phyloP scores from a whole-genome alignment of 306 rosid genomes.

The Dalbergia cochinchinensis region DNA sequence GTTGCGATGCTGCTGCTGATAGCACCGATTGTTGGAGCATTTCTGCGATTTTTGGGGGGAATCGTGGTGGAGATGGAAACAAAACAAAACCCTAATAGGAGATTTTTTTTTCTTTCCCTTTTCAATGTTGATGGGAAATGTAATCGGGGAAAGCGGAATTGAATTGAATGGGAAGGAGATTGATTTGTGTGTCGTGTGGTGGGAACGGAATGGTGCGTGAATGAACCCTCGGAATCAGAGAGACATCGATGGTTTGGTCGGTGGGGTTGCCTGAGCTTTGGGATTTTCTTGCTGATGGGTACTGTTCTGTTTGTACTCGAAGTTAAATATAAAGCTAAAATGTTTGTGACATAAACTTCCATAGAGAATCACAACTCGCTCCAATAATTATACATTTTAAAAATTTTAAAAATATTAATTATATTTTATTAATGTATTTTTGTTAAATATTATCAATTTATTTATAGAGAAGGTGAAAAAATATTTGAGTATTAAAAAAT shows the following conservation, averaged over 20 bases:
- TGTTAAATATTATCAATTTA: too few relatives aligned
- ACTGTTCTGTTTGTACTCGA: too few relatives aligned
- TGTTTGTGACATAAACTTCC: too few relatives aligned
- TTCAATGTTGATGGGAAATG: not conserved
- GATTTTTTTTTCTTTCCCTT: not conserved
- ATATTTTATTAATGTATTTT: too few relatives aligned
- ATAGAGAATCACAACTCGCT: too few relatives aligned
- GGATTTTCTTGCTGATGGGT: not conserved
- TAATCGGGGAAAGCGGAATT: not conserved
- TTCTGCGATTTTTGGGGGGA: not conserved
- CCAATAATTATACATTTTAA: too few relatives aligned
- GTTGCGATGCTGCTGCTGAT: slow-evolving; percentile 39
- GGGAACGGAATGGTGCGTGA: not conserved
- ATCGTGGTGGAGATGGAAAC: too few relatives aligned
- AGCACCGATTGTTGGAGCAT: slow-evolving; percentile 55
- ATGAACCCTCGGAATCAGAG: not conserved
- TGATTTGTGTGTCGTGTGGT: not conserved
- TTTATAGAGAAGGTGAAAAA: too few relatives aligned
- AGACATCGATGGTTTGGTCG: not conserved
- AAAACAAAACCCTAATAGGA: slow-evolving; percentile 53
- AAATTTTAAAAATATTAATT: too few relatives aligned
- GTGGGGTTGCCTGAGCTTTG: not conserved
- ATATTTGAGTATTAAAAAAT: too few relatives aligned
- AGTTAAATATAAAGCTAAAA: too few relatives aligned
- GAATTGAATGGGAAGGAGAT: not conserved